These are phyloP conservation scores for Cystobasidium ongulense DNA, from an alignment of 768 basidiomycete genomes.

Conservation along the genomic window DNA sequence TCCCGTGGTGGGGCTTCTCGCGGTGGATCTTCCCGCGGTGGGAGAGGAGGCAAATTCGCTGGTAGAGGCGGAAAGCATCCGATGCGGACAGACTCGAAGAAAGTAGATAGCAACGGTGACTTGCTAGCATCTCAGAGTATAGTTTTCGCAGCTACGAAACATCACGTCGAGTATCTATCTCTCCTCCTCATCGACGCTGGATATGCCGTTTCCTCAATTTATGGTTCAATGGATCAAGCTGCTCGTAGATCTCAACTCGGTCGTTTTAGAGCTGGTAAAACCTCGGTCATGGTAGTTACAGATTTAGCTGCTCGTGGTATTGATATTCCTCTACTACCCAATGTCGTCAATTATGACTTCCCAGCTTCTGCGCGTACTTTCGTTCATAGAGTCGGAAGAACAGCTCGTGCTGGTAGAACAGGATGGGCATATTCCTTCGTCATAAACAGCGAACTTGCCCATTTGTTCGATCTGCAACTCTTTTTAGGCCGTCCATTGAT, in stretches of 20 bases:
- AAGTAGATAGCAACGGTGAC: conserved; percentile 36
- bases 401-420: conserved; percentile 84
- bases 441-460: conserved; percentile 74
- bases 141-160: conserved; percentile 91
- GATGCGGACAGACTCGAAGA: neutral
- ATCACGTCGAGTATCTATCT: conserved; percentile 91
- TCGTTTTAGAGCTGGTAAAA: conserved; percentile 68
- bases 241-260: conserved; percentile 86
- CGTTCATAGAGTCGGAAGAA: conserved; percentile 92
- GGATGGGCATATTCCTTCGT: conserved; percentile 97
- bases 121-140: conserved; percentile 81
- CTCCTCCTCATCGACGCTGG: conserved; percentile 68
- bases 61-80: neutral
- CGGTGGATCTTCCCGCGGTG: neutral
- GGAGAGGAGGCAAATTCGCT: conserved; percentile 9
- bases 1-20: neutral
- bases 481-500: conserved; percentile 72
- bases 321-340: conserved; percentile 90
- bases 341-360: conserved; percentile 97
- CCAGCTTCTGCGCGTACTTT: conserved; percentile 88
- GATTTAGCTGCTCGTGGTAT: conserved; percentile 97
- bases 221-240: conserved; percentile 85
- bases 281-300: conserved; percentile 84
- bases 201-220: conserved; percentile 86
- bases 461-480: conserved; percentile 82